phyloP scores from a whole-genome alignment of 1,139 yeast genomes.

The Debaryomyces psychrophilus region DNA sequence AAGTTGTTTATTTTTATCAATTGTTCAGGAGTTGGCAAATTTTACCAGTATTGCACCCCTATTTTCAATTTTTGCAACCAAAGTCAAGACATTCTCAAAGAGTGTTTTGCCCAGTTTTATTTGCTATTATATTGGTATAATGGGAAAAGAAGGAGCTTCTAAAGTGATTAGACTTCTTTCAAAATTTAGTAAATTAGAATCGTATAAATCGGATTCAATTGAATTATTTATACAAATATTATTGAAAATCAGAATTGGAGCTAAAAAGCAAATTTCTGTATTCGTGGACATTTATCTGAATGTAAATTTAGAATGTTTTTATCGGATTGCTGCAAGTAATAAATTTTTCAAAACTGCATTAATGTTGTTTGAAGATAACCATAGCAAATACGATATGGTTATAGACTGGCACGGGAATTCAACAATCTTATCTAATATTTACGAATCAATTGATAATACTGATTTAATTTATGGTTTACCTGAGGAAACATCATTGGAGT shows the following conservation, averaged over 20 bases:
- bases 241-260: conserved; percentile 49
- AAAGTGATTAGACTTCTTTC: conserved; percentile 16
- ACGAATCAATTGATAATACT: conserved; percentile 55
- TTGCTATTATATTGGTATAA: conserved; percentile 24
- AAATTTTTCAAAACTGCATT: conserved; percentile 51
- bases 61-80: conserved; percentile 28
- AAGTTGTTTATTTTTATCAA: conserved; percentile 32
- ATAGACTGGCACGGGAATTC: conserved; percentile 18
- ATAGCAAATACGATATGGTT: conserved; percentile 15
- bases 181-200: conserved; percentile 14
- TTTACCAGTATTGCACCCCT: conserved; percentile 28
- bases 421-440: conserved; percentile 38
- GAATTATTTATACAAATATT: conserved; percentile 41
- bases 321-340: conserved; percentile 37
- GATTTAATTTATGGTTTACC: conserved; percentile 71
- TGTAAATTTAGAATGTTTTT: conserved; percentile 36
- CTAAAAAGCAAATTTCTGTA: conserved; percentile 29
- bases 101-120: conserved; percentile 29
- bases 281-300: conserved; percentile 39
- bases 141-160: conserved; percentile 18
- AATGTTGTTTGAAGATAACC: conserved; percentile 58
- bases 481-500: conserved; percentile 52
- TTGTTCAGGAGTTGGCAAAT: conserved; percentile 35
- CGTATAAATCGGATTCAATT: conserved; percentile 17
- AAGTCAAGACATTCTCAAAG: conserved; percentile 27